Evolutionary conservation across 768 basidiomycete species (phyloP).

Genomic region (Dioszegia aurantiaca): DNA sequence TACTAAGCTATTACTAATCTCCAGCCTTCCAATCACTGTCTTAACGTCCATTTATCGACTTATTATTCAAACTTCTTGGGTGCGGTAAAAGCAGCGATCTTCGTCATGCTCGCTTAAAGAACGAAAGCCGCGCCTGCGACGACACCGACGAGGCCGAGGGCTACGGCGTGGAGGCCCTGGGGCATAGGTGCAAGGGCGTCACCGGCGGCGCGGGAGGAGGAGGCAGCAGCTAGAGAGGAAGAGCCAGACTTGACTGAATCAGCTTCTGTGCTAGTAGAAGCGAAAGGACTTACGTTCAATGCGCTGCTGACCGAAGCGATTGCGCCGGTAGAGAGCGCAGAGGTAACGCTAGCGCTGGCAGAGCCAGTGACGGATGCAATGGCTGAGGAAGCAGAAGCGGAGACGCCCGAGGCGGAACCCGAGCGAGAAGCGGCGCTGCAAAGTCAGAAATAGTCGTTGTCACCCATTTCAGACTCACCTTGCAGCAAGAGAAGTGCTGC

Average conservation of each 20-base stretch:
- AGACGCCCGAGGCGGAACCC: conserved; percentile 1
- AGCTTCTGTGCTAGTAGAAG: neutral
- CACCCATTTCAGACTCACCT: no score
- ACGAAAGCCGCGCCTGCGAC: conserved; percentile 19
- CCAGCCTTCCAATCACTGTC: no score
- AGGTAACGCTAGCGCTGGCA: neutral
- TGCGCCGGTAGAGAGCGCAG: neutral
- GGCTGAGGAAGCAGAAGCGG: neutral
- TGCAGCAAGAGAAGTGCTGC: neutral
- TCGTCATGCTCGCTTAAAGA: conserved; percentile 13
- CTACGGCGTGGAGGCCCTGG: conserved; percentile 4
- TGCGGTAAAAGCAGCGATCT: no score
- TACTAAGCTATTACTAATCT: no score
- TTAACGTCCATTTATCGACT: no score
- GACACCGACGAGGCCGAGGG: conserved; percentile 18
- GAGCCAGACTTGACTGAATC: conserved; percentile 5
- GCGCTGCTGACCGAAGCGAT: conserved; percentile 6
- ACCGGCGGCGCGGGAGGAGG: conserved; percentile 15
- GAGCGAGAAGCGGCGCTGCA: conserved; percentile 8
- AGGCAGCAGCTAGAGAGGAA: conserved; percentile 1
- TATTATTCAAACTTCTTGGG: no score
- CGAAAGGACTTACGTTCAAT: neutral
- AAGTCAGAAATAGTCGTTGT: no score
- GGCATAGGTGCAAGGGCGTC: conserved; percentile 12
- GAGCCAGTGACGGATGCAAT: neutral